Conservation (phyloP, 768 basidiomycete species). For the Naganishia vishniacii region DNA sequence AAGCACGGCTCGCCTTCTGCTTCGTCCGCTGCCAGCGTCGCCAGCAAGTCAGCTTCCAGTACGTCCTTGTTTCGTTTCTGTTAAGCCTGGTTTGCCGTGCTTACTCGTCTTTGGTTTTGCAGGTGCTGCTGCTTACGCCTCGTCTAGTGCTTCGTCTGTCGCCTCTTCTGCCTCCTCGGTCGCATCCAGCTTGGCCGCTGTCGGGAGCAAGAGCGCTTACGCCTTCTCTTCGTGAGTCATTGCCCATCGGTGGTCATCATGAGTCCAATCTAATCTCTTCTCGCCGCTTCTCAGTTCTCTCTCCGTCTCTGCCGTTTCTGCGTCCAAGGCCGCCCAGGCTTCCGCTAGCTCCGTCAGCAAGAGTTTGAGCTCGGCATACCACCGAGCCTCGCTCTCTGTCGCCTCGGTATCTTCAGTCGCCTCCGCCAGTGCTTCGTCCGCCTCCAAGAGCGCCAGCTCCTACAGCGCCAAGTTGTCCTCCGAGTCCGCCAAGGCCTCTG, state of each 20-base stretch:
- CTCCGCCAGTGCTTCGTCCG: conserved; percentile 31
- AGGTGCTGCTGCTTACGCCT: conserved; percentile 25
- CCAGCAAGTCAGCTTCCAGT: conserved; percentile 33
- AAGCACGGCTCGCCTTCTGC: conserved; percentile 40
- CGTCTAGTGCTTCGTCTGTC: conserved; percentile 32
- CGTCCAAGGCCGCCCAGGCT: conserved; percentile 34
- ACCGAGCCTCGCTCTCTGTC: conserved; percentile 37
- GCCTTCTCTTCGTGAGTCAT: conserved; percentile 31
- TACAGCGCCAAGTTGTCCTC: conserved; percentile 41
- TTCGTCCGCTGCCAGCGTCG: conserved; percentile 29
- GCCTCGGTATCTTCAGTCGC: conserved; percentile 34
- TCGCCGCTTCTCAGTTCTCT: conserved; percentile 25
- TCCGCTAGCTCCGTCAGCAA: conserved; percentile 37
- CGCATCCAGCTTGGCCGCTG: conserved; percentile 29
- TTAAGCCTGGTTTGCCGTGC: conserved; percentile 3
- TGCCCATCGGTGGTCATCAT: neutral
- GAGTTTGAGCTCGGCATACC: conserved; percentile 25
- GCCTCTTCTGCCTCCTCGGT: conserved; percentile 40
- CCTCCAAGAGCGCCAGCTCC: conserved; percentile 31
- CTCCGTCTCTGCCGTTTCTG: conserved; percentile 39
- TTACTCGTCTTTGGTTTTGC: conserved; percentile 24
- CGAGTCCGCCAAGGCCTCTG: conserved; percentile 40
- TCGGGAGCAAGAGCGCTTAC: conserved; percentile 32
- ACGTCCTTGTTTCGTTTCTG: neutral
- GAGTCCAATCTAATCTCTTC: neutral